A percentile compares a stretch with the other conserved stretches of the same genome.
Conservation (phyloP, 371 early-diverging fungal species). For the Aphelidium insulamus region DNA sequence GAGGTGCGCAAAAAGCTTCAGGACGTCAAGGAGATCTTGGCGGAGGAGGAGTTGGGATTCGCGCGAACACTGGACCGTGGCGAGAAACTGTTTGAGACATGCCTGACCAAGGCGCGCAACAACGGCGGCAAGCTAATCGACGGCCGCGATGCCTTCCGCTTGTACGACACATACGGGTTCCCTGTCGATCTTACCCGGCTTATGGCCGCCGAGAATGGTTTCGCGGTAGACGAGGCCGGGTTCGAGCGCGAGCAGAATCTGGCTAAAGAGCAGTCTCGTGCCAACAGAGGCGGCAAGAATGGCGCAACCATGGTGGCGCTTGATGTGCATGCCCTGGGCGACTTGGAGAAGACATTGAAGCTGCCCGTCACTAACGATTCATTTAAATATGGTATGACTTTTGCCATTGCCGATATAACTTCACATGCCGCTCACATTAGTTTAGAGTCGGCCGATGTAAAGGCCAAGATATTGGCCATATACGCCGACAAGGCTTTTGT, state of each 20-base stretch:
- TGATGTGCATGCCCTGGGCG: slow-evolving; percentile 78
- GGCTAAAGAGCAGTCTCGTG: slow-evolving; percentile 60
- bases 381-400: slow-evolving; percentile 40
- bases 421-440: no score
- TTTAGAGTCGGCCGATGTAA: no score
- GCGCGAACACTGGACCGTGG: slow-evolving; percentile 96
- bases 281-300: slow-evolving; percentile 29
- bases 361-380: slow-evolving; percentile 76
- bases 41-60: slow-evolving; percentile 92
- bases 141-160: slow-evolving; percentile 87
- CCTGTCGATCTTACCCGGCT: slow-evolving; percentile 96
- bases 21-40: slow-evolving; percentile 73
- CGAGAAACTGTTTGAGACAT: slow-evolving; percentile 74
- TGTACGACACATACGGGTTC: slow-evolving; percentile 99
- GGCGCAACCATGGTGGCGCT: slow-evolving; percentile 35
- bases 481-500: slow-evolving; percentile 5
- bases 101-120: slow-evolving; percentile 43
- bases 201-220: slow-evolving; percentile 91
- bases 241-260: slow-evolving; percentile 60
- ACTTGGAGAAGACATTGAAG: slow-evolving; percentile 41
- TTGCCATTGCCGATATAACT: no score
- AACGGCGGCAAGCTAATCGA: slow-evolving; percentile 31
- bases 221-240: slow-evolving; percentile 63
- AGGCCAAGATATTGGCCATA: slow-evolving; percentile 12
- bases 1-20: slow-evolving; percentile 49